phyloP scores from a whole-genome alignment of 305 asterid species.

The Fraxinus dipetala region DNA sequence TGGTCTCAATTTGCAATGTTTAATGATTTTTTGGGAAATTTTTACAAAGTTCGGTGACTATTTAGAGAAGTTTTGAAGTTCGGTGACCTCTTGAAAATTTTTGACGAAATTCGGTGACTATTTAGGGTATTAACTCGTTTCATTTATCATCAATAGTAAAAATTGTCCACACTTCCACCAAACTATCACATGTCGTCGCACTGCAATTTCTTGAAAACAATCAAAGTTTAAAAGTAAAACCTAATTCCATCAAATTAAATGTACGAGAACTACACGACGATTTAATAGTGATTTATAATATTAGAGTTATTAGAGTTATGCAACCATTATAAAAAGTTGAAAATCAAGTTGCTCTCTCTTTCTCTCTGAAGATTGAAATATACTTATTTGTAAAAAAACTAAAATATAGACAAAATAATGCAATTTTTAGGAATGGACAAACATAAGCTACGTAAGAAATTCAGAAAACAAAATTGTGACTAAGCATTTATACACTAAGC shows the following conservation, averaged over 20 bases:
- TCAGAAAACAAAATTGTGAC: neutral
- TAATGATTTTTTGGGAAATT: no score
- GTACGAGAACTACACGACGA: neutral
- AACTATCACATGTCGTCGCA: neutral
- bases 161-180: no score
- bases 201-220: neutral
- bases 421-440: neutral
- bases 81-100: no score
- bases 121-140: neutral
- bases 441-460: neutral
- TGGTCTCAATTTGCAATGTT: no score
- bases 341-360: no score
- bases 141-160: neutral
- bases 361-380: neutral
- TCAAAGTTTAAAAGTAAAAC: neutral
- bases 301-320: no score
- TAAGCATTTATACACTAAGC: no score
- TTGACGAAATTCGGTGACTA: no score
- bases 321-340: neutral
- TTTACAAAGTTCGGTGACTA: no score
- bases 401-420: neutral
- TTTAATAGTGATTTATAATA: neutral
- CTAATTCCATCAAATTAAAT: neutral
- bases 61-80: no score
- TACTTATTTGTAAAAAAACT: neutral